Evolutionary conservation across 2,329 filamentous ascomycete genomes (phyloP), one percentile per base, ranked within the genome.

Genomic region (Cyclaneusma minus): DNA sequence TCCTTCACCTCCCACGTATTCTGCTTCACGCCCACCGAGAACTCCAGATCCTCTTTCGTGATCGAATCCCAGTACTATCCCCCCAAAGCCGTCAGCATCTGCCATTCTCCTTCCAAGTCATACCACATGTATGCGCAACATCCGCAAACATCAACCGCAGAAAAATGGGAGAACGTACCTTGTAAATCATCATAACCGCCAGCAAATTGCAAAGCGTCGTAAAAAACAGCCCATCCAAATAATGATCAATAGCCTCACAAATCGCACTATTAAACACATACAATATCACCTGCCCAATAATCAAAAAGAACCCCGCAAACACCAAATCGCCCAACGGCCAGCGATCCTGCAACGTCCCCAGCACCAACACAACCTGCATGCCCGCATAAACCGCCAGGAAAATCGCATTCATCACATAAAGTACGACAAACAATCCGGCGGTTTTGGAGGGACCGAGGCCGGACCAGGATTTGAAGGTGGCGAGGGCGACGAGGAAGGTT

Each of bases 1-100:
- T 95, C 87, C 59, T 95, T 95, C 48, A 95, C 79, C 49, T 98
- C 89, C 89, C 89, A 98, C 51, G 89, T 94, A 58, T 93, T 91
- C 55, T 82, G 79, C 51, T 87, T 82, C 32, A 83, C 83, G 37
- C 87, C 87, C 25, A 98, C 89, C 3, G 84, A 93, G 55, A 98
- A 98, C 50, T 98, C 89, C 38, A 98, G 75, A 51, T 98, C 89
- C 56, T 98, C 89, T 47, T 81, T 84, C 13, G 89, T 98, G 52
- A 98, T 98, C 10, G 85, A 94, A 49, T 98, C 89, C 89, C 89
- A 98, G 62, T 92, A 98, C 84, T 89, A 40, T 28, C 18, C 7
- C 18, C 18, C 18, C 7, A 7, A 11, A 7, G 7, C 18, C 16
- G 9, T 12, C 13, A 11, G 8, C 21, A 27, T 23, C 5, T 7